phyloP scores from a whole-genome alignment of 2,329 filamentous ascomycete species.

The Epichloe coenophiala region DNA sequence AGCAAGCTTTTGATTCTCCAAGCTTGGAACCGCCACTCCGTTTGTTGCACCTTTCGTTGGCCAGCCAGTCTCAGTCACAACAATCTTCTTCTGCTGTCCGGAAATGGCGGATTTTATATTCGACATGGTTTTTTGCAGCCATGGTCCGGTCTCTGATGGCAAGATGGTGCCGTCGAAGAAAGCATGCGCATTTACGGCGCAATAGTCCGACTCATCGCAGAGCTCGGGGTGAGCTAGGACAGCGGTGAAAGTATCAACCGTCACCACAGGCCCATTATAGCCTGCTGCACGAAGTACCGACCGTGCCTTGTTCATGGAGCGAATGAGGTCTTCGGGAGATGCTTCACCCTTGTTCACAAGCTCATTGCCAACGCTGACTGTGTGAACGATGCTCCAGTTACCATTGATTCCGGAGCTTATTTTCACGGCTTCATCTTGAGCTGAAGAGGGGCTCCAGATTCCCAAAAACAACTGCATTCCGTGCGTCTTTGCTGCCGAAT shows the following conservation, averaged over 20 bases:
- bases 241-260: constrained; percentile 66
- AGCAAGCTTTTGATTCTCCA: constrained; percentile 52
- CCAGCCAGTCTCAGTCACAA: constrained; percentile 82
- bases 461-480: constrained; percentile 63
- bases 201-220: constrained; percentile 63
- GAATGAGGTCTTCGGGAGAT: constrained; percentile 39
- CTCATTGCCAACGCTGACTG: constrained; percentile 71
- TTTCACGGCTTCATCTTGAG: constrained; percentile 41
- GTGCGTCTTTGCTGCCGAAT: constrained; percentile 48
- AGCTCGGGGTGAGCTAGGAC: constrained; percentile 53
- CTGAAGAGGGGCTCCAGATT: constrained; percentile 48
- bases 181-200: constrained; percentile 68
- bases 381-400: constrained; percentile 57
- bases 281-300: constrained; percentile 44
- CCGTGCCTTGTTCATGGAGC: constrained; percentile 44
- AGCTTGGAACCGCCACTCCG: constrained; percentile 52
- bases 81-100: constrained; percentile 52
- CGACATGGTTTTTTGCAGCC: constrained; percentile 44
- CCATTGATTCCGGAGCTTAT: constrained; percentile 46
- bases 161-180: constrained; percentile 60
- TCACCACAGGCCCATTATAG: constrained; percentile 61
- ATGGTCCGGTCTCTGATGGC: constrained; percentile 50
- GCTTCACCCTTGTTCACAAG: constrained; percentile 52
- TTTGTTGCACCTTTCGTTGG: constrained; percentile 56
- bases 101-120: constrained; percentile 28